phyloP scores from a whole-genome alignment of 2,329 filamentous ascomycete genomes.

The Colletotrichum paranaense region DNA sequence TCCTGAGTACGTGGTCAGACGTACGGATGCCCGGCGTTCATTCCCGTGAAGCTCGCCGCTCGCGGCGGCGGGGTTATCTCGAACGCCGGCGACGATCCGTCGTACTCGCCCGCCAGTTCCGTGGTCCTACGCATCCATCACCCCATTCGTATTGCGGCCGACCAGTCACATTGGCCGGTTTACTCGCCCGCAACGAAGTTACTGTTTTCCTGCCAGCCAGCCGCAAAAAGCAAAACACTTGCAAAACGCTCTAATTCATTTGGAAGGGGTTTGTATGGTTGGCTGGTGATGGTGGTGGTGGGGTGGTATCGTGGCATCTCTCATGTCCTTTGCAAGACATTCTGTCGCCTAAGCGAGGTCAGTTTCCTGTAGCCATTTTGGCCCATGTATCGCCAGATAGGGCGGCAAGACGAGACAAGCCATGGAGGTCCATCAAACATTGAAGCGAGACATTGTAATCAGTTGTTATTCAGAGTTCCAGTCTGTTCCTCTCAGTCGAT shows the following conservation, averaged over 20 bases:
- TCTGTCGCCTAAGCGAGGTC: not conserved
- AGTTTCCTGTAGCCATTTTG: not conserved
- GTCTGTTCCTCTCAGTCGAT: not conserved
- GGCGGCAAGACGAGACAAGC: not conserved
- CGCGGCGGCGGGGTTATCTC: not conserved
- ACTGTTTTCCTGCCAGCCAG: not conserved
- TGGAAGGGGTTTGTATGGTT: not conserved
- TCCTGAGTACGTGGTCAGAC: not conserved
- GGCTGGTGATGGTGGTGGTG: not conserved
- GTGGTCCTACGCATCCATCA: not conserved
- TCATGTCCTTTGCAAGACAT: not conserved
- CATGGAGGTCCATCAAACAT: not conserved
- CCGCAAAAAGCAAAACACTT: not conserved
- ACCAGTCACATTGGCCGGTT: not conserved
- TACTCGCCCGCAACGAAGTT: not conserved
- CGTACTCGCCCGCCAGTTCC: not conserved
- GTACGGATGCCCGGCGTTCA: not conserved
- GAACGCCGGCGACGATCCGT: not conserved
- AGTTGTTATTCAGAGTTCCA: not conserved
- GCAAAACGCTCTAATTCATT: not conserved
- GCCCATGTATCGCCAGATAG: not conserved
- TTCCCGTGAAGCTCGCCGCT: constrained; percentile 6
- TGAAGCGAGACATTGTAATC: not conserved
- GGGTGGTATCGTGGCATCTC: not conserved
- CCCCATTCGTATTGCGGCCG: not conserved